Conservation (phyloP, 176 grass and related monocot genomes). For the Cocos nucifera region DNA sequence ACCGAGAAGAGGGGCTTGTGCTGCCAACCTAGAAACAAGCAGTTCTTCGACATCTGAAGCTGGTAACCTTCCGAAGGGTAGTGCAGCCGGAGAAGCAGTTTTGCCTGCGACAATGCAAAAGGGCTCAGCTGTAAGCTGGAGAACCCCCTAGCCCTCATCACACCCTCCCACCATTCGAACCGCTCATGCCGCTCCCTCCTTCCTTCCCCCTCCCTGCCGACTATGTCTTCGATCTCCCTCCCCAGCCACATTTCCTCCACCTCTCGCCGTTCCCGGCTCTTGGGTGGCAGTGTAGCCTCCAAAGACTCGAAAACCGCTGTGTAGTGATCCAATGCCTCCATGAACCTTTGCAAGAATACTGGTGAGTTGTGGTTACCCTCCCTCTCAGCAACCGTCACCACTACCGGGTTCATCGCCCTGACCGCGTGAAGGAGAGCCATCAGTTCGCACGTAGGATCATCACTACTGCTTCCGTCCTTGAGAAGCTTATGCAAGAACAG, state of each 20-base stretch:
- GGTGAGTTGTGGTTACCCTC: constrained; percentile 28
- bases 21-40: constrained; percentile 87
- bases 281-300: constrained; percentile 79
- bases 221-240: constrained; percentile 58
- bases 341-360: constrained; percentile 30
- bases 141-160: constrained; percentile 45
- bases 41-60: constrained; percentile 62
- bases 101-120: constrained; percentile 77
- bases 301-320: constrained; percentile 76
- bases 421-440: constrained; percentile 43
- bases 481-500: constrained; percentile 69
- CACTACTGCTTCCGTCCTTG: constrained; percentile 3
- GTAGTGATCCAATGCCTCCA: constrained; percentile 65
- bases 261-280: constrained; percentile 59
- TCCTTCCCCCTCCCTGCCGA: constrained; percentile 20
- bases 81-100: constrained; percentile 78
- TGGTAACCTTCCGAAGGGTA: constrained; percentile 94
- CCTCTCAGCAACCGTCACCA: constrained; percentile 77
- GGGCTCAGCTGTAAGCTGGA: constrained; percentile 45
- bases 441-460: constrained; percentile 12
- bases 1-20: constrained; percentile 72
- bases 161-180: constrained; percentile 57
- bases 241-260: constrained; percentile 77
- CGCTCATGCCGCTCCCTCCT: constrained; percentile 34
- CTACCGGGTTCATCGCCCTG: constrained; percentile 52